Conservation (phyloP, 2,329 filamentous ascomycete genomes). For the Pseudocercospora pini-densiflorae region DNA sequence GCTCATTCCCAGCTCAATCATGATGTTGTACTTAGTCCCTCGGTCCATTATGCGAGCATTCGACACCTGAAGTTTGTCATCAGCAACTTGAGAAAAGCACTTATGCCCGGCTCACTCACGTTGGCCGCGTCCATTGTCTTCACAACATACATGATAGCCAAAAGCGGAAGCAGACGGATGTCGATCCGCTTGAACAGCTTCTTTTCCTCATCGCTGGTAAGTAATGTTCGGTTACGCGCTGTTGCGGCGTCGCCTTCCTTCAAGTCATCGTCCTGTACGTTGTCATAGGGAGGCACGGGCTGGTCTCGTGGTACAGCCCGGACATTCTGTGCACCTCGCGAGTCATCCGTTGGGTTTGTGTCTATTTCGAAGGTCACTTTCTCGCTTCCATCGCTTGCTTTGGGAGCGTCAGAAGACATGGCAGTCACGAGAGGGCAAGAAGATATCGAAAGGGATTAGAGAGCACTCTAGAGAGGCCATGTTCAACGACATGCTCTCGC, state of each 20-base stretch:
- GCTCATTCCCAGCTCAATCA: constrained; percentile 36
- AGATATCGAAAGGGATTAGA: background rate
- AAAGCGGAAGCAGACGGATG: constrained; percentile 50
- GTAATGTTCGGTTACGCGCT: background rate
- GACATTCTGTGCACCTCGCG: background rate
- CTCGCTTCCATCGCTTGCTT: background rate
- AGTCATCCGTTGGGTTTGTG: background rate
- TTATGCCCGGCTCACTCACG: constrained; percentile 21
- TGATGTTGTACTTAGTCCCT: constrained; percentile 35
- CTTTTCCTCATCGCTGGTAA: constrained; percentile 49
- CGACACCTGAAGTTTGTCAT: constrained; percentile 21
- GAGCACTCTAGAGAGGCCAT: background rate
- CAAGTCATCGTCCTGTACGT: background rate
- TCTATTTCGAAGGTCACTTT: background rate
- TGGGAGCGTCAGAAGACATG: background rate
- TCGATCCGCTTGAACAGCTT: constrained; percentile 51
- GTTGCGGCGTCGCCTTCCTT: background rate
- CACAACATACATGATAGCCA: constrained; percentile 40
- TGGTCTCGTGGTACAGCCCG: background rate
- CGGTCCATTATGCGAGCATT: constrained; percentile 45
- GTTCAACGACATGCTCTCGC: background rate
- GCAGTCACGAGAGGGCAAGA: background rate
- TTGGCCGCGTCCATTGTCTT: constrained; percentile 42
- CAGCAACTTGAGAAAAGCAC: background rate
- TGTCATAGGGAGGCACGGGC: background rate